Conservation (phyloP, 2,329 filamentous ascomycete species). For the Pseudogymnoascus sp. region DNA sequence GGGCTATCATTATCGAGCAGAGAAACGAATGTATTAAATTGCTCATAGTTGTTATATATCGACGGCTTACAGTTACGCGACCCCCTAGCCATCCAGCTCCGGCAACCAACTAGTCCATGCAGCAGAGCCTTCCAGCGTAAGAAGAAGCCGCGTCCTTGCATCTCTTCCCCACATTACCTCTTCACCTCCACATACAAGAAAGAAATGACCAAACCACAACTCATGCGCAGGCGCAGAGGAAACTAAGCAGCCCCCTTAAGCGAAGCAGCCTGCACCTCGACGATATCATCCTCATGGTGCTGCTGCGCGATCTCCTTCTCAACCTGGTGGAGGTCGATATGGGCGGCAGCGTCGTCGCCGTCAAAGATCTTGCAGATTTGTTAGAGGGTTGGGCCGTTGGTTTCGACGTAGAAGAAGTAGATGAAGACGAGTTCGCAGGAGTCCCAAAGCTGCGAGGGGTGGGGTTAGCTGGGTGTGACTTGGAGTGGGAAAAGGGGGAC, state of each 20-base stretch:
- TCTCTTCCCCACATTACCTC: background rate
- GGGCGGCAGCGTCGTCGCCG: slow-evolving; percentile 48
- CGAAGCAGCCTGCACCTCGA: background rate
- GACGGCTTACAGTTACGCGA: background rate
- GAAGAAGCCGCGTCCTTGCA: background rate
- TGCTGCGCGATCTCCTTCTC: slow-evolving; percentile 41
- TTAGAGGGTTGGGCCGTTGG: slow-evolving; percentile 61
- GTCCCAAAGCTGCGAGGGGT: slow-evolving; percentile 41
- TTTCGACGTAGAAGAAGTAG: slow-evolving; percentile 61
- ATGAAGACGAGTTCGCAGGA: slow-evolving; percentile 51
- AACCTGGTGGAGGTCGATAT: slow-evolving; percentile 45
- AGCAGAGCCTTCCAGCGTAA: background rate
- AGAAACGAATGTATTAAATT: background rate
- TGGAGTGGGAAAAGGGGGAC: background rate
- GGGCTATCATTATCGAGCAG: background rate
- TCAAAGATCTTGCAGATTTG: slow-evolving; percentile 65
- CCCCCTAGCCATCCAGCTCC: background rate
- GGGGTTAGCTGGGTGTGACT: slow-evolving; percentile 12
- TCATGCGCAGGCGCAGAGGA: no score
- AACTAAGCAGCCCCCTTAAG: background rate
- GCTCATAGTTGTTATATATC: slow-evolving; percentile 5
- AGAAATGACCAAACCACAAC: background rate
- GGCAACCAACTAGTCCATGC: background rate
- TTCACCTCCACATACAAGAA: background rate
- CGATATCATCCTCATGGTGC: background rate